A percentile compares a stretch with the other conserved stretches of the same genome.
These are phyloP conservation scores for Fusarium falciforme DNA, from an alignment of 2,329 filamentous ascomycete species.

Conservation along the genomic window DNA sequence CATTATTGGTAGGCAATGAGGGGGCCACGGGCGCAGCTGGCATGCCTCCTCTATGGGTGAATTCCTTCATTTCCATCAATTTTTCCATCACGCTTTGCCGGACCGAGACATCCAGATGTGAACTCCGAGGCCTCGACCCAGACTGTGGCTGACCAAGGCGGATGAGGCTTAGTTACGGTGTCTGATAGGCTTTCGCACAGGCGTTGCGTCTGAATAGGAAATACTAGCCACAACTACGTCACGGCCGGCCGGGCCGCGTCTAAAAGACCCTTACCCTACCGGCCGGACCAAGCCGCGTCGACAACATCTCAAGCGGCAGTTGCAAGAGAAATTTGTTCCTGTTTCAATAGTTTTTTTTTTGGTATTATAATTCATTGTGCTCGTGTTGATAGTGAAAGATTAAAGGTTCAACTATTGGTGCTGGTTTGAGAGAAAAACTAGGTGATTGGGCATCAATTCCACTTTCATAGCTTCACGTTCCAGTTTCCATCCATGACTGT, in stretches of 20 bases:
- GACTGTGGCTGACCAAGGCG: conserved; percentile 26
- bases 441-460: background rate
- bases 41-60: background rate
- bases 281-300: conserved; percentile 9
- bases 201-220: conserved; percentile 6
- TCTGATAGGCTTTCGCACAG: conserved; percentile 6
- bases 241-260: background rate
- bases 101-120: background rate
- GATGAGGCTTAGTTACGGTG: background rate
- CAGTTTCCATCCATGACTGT: background rate
- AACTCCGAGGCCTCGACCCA: background rate
- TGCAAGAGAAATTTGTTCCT: background rate
- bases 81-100: background rate
- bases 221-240: conserved; percentile 23
- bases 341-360: background rate
- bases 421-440: background rate
- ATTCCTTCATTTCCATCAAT: background rate
- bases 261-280: conserved; percentile 16
- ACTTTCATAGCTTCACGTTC: background rate
- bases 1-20: background rate
- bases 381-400: background rate
- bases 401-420: background rate
- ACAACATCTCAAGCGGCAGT: conserved; percentile 1
- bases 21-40: background rate
- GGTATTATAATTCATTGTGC: background rate